A percentile compares a stretch with the other conserved stretches of the same genome.
phyloP scores from a whole-genome alignment of 2,329 filamentous ascomycete species.

The Fusarium liriodendri region DNA sequence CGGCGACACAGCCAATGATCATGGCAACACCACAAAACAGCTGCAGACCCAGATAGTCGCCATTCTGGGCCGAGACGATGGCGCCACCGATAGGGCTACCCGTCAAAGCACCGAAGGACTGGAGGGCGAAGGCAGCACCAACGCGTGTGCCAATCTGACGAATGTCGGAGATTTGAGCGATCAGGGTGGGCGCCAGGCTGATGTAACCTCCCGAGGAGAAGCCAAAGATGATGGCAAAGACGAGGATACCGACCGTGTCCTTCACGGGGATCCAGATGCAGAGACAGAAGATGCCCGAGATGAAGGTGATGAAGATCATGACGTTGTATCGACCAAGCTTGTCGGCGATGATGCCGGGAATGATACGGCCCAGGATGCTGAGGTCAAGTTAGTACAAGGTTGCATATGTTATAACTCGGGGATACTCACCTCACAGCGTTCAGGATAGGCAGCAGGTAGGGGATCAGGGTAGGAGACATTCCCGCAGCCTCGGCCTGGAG shows the following conservation, averaged over 20 bases:
- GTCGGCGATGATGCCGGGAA: constrained; percentile 61
- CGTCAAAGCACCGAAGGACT: constrained; percentile 73
- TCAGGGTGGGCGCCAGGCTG: constrained; percentile 69
- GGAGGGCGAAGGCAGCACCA: constrained; percentile 71
- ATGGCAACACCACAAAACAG: constrained; percentile 71
- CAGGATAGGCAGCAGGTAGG: constrained; percentile 67
- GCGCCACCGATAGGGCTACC: constrained; percentile 76
- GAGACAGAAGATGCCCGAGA: constrained; percentile 59
- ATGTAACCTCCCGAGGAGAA: constrained; percentile 76
- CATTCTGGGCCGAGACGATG: constrained; percentile 63
- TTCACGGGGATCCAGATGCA: constrained; percentile 62
- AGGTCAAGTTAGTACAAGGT: constrained; percentile 12
- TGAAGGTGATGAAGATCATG: constrained; percentile 62
- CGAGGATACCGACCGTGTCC: constrained; percentile 67
- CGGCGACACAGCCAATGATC: constrained; percentile 44
- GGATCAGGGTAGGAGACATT: constrained; percentile 54
- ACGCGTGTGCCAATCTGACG: constrained; percentile 75
- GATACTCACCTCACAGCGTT: constrained; percentile 59
- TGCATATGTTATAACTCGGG: not conserved
- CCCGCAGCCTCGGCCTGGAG: constrained; percentile 59
- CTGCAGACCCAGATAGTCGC: constrained; percentile 69
- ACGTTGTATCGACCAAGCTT: constrained; percentile 59
- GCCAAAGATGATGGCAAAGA: constrained; percentile 76
- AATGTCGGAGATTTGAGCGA: constrained; percentile 78
- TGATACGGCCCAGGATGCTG: constrained; percentile 63